These are phyloP conservation scores for Eimeria necatrix DNA, from an alignment of 169 alveolate species.

Conservation along the genomic window DNA sequence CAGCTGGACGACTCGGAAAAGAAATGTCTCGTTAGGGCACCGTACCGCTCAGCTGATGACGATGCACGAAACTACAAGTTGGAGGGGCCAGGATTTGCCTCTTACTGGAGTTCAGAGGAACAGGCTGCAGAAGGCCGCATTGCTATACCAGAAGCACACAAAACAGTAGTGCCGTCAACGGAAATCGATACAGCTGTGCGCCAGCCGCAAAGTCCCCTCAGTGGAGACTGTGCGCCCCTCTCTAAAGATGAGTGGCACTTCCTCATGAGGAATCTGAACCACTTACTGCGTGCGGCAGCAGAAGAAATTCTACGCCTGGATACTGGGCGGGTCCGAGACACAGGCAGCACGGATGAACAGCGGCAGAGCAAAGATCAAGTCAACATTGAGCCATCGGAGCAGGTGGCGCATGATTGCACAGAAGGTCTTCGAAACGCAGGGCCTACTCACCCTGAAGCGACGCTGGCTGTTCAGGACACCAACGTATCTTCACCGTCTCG, in stretches of 20 bases:
- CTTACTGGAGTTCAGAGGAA: not conserved
- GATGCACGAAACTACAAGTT: not conserved
- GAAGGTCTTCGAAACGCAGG: not conserved
- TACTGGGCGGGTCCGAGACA: not conserved
- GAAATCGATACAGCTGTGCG: conserved; percentile 2
- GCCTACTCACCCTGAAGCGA: too few species aligned
- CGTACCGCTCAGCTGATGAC: not conserved
- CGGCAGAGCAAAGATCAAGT: not conserved
- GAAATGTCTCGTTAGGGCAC: not conserved
- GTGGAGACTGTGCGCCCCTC: conserved; percentile 12
- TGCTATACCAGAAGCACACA: not conserved
- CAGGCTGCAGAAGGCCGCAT: conserved; percentile 1
- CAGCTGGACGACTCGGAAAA: not conserved
- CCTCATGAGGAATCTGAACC: not conserved
- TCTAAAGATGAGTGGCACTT: conserved; percentile 24
- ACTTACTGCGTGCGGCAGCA: conserved; percentile 39
- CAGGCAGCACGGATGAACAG: not conserved
- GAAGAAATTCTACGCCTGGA: conserved; percentile 37
- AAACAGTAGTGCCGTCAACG: not conserved
- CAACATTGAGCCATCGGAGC: not conserved
- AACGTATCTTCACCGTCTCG: not conserved
- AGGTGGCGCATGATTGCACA: too few species aligned
- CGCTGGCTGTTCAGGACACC: not conserved
- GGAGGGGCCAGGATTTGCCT: conserved; percentile 12
- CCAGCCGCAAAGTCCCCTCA: not conserved